Conservation (phyloP, 495 filamentous ascomycete genomes). For the Ascobolus immersus region DNA sequence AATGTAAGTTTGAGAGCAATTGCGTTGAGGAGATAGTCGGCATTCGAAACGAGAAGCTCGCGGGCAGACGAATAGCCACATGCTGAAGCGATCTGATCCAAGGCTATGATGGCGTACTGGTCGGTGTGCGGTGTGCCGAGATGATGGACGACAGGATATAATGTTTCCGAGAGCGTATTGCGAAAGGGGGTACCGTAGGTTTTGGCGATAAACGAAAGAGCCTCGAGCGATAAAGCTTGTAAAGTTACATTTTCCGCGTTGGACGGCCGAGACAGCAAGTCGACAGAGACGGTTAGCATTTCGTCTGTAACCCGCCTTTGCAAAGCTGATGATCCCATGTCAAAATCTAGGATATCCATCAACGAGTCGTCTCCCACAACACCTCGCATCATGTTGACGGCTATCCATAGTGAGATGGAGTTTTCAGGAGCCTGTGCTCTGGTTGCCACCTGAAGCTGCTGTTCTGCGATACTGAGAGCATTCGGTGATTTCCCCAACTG, state of each 20-base stretch:
- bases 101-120: slow-evolving; percentile 55
- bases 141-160: slow-evolving; percentile 70
- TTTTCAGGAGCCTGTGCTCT: slow-evolving; percentile 4
- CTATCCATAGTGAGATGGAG: slow-evolving; percentile 51
- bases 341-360: slow-evolving; percentile 35
- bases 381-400: slow-evolving; percentile 40
- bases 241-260: too few species aligned
- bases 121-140: slow-evolving; percentile 55
- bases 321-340: slow-evolving; percentile 22
- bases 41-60: slow-evolving; percentile 68
- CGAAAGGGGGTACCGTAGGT: slow-evolving; percentile 45
- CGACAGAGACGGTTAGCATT: slow-evolving; percentile 52
- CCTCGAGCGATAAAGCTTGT: slow-evolving; percentile 54
- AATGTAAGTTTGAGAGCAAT: slow-evolving; percentile 71
- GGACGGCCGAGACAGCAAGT: too few species aligned
- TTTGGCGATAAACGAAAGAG: slow-evolving; percentile 42
- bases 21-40: slow-evolving; percentile 88
- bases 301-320: slow-evolving; percentile 44
- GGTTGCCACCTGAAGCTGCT: slow-evolving; percentile 12
- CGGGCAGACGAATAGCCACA: slow-evolving; percentile 54
- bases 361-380: slow-evolving; percentile 23
- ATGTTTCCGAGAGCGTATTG: slow-evolving; percentile 63
- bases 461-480: slow-evolving; percentile 10
- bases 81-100: slow-evolving; percentile 48
- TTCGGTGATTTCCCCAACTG: too few species aligned